Base-by-base conservation (phyloP, 2,329 filamentous ascomycete species). In the Apiospora kogelbergensis region DNA sequence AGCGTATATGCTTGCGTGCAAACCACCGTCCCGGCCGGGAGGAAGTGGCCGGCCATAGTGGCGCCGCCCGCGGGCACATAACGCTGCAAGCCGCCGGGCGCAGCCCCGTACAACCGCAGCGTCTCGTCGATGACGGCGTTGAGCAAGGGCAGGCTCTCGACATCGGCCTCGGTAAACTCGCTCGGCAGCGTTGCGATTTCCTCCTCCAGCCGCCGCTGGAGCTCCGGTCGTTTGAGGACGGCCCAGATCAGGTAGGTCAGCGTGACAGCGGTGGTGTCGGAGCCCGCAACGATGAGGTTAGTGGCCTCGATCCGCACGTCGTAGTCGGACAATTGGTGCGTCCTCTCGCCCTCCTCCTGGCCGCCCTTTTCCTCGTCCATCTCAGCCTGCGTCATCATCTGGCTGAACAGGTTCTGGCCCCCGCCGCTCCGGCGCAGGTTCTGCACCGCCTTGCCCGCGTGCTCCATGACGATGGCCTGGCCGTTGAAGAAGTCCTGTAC, bases 231-330 rank as follows among this genome's bases (percentile, higher is more conserved):
- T 17, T 72, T 70, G 65, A 77, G 80, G 5, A 83, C 74, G 4
- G 76, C 73, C 81, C 81, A 86, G 6, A 82, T 72, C 0, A 85
- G 73, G 67, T 86, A 87, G 0, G 85, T 87, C 57, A 88, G 70
- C 0, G 84, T 83, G 17, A 81, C 79, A 0, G 85, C 82, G 0
- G 85, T 87, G 0, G 86, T 88, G 68, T 87, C 85, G 48, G 80
- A 84, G 1, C 86, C 86, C 0, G 85, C 86, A 4, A 84, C 65
- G 65, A 76, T 74, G 48, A 74, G 74, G 15, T 68, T 6, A 3
- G 33, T 20, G 10, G 63, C 63, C 33, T 64, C 63, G 37, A 40
- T n/a, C 63, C 41, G 20, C 2, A 41, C 48, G n/a, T 13, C 24
- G 9, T 7, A 10, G 10, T 24, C 63, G 22, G 63, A 65, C 1